Base-by-base conservation (phyloP, 2,329 filamentous ascomycete species). In the Exserohilum turcica region DNA sequence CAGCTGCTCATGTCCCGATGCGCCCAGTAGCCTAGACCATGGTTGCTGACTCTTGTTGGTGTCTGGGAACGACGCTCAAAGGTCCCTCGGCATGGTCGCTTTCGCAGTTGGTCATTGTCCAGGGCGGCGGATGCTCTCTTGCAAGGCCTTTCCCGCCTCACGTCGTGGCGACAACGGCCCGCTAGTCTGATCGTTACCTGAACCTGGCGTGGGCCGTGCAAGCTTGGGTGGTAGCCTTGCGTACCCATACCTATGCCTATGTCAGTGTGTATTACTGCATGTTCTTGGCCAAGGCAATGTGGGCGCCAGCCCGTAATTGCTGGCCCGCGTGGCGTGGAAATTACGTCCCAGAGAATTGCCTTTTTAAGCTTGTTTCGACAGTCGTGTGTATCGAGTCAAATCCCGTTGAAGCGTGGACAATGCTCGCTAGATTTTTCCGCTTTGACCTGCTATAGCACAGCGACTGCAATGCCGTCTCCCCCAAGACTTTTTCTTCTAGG, bases 61-160 rank as follows among this genome's bases (percentile, higher is more conserved):
- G 38, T 9, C 24, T 32, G 40, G 38, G 19, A 31, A 38, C 36
- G n/a, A 32, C 52, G 27, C 45, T 52, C n/a, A 42, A 48, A 48
- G 21, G 36, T 36, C 45, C 27, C 50, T 55, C 49, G 56, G 54
- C 18, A 35, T 43, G 31, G 39, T 47, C 49, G 49, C 39, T 52
- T 52, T 52, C 50, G 24, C 27, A 38, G 48, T 19, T 43, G 45
- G 40, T 35, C 40, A 28, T 33, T 44, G 31, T 40, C 53, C 27
- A 44, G 46, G 36, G 29, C 40, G 45, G 35, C 57, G 40, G 49
- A 47, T 56, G 43, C 40, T 39, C 31, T 16, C 52, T 48, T 57
- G 45, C 58, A 51, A 62, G 54, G 60, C 60, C 60, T 60, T 66
- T 57, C 62, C 60, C 59, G 60, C 54, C 55, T 43, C 38, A 57